Evolutionary conservation across 73 alveolate genomes (phyloP).

Genomic region (Stentor coeruleus): DNA sequence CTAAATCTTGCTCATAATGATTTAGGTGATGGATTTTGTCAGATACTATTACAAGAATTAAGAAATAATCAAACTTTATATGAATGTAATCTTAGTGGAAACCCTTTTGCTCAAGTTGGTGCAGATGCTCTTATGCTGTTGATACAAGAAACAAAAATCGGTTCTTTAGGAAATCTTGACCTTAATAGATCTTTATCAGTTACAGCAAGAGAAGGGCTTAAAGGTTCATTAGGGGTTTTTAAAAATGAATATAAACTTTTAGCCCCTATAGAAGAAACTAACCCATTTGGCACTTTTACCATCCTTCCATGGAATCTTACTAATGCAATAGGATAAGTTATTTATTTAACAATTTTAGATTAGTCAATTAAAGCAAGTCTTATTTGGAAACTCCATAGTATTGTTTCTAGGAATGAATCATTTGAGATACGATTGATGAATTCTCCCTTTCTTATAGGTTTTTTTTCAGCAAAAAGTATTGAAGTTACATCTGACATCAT

Average conservation of each 20-base stretch:
- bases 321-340: neutral
- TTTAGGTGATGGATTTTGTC: neutral
- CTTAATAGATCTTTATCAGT: neutral
- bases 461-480: no score
- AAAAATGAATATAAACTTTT: neutral
- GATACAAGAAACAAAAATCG: neutral
- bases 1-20: neutral
- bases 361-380: no score
- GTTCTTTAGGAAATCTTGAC: neutral
- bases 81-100: constrained; percentile 3
- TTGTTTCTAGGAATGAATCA: no score
- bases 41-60: neutral
- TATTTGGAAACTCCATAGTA: no score
- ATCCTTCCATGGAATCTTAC: constrained; percentile 4
- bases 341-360: no score
- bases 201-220: constrained; percentile 10
- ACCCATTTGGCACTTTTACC: neutral
- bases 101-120: neutral
- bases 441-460: no score
- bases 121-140: neutral
- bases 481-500: no score
- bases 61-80: neutral
- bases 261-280: constrained; percentile 9
- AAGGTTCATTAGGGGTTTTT: neutral
- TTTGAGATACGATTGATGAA: no score